phyloP scores from a whole-genome alignment of 2,329 filamentous ascomycete genomes.

The Colletotrichum sojae region DNA sequence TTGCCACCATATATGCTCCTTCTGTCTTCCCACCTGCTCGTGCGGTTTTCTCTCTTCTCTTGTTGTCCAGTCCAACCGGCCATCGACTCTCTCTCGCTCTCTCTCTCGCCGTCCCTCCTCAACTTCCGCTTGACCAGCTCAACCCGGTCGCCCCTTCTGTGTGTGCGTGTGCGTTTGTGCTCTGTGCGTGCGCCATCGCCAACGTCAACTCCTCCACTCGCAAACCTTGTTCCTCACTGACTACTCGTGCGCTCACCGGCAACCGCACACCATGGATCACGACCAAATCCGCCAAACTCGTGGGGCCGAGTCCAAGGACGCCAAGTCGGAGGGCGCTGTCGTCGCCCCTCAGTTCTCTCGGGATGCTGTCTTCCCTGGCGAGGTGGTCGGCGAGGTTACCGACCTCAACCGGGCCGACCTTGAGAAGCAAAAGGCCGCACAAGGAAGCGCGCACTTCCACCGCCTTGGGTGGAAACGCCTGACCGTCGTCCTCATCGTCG shows the following conservation, averaged over 20 bases:
- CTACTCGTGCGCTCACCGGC: not conserved
- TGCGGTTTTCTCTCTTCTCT: not conserved
- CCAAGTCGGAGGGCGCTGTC: slow-evolving; percentile 33
- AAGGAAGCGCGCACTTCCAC: slow-evolving; percentile 64
- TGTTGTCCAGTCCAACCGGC: slow-evolving; percentile 26
- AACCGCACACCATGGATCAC: slow-evolving; percentile 36
- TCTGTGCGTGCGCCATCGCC: not conserved
- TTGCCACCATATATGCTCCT: slow-evolving; percentile 40
- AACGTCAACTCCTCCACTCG: not conserved
- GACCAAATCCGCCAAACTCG: slow-evolving; percentile 31
- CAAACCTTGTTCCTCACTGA: not conserved
- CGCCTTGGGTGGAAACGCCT: slow-evolving; percentile 71
- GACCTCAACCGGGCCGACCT: slow-evolving; percentile 53
- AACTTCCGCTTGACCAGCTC: slow-evolving; percentile 31
- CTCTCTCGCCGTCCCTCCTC: slow-evolving; percentile 5
- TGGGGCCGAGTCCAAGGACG: slow-evolving; percentile 33
- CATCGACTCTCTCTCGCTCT: slow-evolving; percentile 22
- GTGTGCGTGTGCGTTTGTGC: slow-evolving; percentile 5
- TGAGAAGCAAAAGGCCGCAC: slow-evolving; percentile 61
- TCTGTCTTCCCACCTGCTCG: slow-evolving; percentile 18
- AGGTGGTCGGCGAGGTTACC: slow-evolving; percentile 46
- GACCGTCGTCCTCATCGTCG: slow-evolving; percentile 69
- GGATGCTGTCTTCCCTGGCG: slow-evolving; percentile 44
- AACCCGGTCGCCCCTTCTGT: slow-evolving; percentile 27
- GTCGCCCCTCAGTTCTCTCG: slow-evolving; percentile 40